Evolutionary conservation across 1,139 yeast species (phyloP).

Genomic region (Magnusiomyces magnusii): DNA sequence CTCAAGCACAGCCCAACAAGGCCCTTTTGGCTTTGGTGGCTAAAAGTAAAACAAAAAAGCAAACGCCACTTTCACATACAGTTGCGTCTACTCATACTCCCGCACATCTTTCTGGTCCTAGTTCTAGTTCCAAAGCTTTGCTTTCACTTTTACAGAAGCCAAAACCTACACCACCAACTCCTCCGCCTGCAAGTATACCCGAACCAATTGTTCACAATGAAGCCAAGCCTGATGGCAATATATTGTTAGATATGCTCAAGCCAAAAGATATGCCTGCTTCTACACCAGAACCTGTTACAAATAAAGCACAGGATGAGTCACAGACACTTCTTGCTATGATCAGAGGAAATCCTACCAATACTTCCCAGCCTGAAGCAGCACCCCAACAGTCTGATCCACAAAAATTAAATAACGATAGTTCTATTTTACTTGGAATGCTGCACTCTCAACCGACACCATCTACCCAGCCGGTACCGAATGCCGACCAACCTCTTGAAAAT

Average conservation of each 20-base stretch:
- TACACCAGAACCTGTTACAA: neutral
- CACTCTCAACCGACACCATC: neutral
- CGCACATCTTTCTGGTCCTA: neutral
- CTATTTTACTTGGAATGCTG: neutral
- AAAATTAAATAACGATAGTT: neutral
- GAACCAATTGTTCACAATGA: neutral
- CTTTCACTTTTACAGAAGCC: constrained; percentile 4
- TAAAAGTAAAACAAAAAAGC: neutral
- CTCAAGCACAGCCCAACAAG: constrained; percentile 13
- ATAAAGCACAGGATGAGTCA: neutral
- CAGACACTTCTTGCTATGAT: neutral
- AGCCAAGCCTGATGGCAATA: neutral
- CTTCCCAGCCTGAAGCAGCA: neutral
- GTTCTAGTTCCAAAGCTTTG: constrained; percentile 5
- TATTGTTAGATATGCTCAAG: neutral
- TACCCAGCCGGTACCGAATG: neutral
- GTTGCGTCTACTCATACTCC: neutral
- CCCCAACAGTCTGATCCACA: neutral
- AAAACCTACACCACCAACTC: constrained; percentile 1
- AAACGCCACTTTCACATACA: neutral
- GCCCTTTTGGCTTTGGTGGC: constrained; percentile 2
- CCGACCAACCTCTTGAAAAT: neutral
- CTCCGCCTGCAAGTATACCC: neutral
- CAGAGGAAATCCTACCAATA: neutral
- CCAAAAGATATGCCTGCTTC: neutral